Conservation (phyloP, 2,329 filamentous ascomycete species). For the Trichoderma atroviride region DNA sequence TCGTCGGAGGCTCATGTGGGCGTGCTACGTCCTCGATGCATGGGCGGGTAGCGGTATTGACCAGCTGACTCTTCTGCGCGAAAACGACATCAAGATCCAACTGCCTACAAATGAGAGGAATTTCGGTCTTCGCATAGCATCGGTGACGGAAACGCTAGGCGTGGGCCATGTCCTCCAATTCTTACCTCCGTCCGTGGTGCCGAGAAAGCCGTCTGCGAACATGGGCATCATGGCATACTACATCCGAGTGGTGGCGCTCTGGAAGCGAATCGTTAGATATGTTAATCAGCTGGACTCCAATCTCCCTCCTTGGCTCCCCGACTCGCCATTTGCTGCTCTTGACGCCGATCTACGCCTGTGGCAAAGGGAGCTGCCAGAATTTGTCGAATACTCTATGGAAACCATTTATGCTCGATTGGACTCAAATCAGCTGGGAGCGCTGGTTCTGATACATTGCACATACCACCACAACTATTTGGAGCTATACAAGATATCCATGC, state of each 20-base stretch:
- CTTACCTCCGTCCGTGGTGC: constrained; percentile 44
- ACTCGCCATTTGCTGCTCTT: constrained; percentile 47
- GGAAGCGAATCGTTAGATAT: constrained; percentile 48
- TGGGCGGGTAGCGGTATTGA: constrained; percentile 46
- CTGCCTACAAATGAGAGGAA: constrained; percentile 46
- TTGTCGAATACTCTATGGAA: constrained; percentile 47
- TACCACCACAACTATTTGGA: constrained; percentile 51
- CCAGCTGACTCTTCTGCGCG: constrained; percentile 44
- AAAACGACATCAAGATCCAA: constrained; percentile 47
- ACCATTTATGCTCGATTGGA: constrained; percentile 51
- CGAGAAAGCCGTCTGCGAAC: constrained; percentile 44
- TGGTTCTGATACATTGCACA: constrained; percentile 50
- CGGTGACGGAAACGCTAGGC: constrained; percentile 45
- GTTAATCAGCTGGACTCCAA: constrained; percentile 46
- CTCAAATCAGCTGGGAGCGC: constrained; percentile 49
- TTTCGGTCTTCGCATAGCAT: constrained; percentile 46
- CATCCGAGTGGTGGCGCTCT: constrained; percentile 45
- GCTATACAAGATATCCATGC: constrained; percentile 51
- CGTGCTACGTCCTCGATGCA: constrained; percentile 46
- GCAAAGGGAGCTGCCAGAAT: constrained; percentile 47
- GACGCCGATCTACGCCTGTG: constrained; percentile 46
- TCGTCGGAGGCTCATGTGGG: constrained; percentile 47
- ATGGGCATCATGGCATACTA: constrained; percentile 51
- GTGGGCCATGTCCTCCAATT: constrained; percentile 47
- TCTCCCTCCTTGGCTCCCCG: constrained; percentile 47